Percentiles rank a stretch among this genome's conserved stretches.
phyloP scores from a whole-genome alignment of 2,329 filamentous ascomycete genomes.

The Calonectria pauciramosa region DNA sequence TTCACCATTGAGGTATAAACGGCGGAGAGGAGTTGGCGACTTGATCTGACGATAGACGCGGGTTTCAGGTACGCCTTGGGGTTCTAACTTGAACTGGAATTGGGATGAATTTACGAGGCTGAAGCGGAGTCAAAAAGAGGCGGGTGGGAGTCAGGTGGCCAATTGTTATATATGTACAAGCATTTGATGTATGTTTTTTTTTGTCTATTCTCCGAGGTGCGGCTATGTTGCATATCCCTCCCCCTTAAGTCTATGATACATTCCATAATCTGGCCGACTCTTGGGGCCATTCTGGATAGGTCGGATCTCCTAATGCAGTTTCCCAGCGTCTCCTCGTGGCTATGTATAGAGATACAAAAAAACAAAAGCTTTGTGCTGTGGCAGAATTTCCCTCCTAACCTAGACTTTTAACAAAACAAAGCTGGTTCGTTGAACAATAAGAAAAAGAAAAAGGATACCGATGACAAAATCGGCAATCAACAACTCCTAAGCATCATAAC shows the following conservation, averaged over 20 bases:
- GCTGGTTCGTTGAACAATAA: background rate
- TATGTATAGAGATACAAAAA: background rate
- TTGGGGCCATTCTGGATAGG: conserved; percentile 9
- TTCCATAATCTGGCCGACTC: conserved; percentile 10
- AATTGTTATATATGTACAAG: conserved; percentile 36
- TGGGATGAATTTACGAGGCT: conserved; percentile 26
- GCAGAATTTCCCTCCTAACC: background rate
- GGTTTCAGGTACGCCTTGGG: conserved; percentile 21
- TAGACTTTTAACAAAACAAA: conserved; percentile 7
- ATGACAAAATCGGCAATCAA: background rate
- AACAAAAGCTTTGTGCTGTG: background rate
- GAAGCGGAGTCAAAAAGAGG: conserved; percentile 31
- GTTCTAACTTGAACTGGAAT: conserved; percentile 19
- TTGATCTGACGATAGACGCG: conserved; percentile 6
- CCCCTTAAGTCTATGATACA: conserved; percentile 21
- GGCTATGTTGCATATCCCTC: conserved; percentile 20
- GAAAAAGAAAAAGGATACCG: background rate
- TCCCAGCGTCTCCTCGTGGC: background rate
- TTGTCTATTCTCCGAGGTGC: conserved; percentile 6
- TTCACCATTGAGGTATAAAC: conserved; percentile 76
- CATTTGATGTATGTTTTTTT: conserved; percentile 35
- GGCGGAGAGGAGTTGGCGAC: background rate
- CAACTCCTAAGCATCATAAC: conserved; percentile 9
- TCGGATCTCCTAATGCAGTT: background rate
- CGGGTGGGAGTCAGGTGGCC: conserved; percentile 40